Evolutionary conservation across 208 protist genomes (phyloP).

Genomic region (Blechomonas ayalai): DNA sequence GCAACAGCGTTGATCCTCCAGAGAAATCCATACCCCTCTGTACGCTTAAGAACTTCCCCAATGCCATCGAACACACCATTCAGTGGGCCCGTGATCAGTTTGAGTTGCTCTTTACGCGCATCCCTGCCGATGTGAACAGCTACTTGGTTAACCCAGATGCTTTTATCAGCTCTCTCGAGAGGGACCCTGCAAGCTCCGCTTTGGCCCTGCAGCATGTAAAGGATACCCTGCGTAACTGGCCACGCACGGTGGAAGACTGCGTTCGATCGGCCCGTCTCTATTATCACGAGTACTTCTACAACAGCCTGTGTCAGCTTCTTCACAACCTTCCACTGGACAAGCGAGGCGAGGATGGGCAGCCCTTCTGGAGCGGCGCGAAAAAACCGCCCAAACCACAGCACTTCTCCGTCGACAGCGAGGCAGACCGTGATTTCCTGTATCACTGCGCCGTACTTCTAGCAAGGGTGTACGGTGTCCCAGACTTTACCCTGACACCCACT

Average conservation of each 20-base stretch:
- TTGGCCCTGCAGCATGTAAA: constrained; percentile 62
- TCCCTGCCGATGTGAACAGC: constrained; percentile 73
- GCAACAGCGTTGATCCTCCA: constrained; percentile 94
- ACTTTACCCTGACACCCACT: constrained; percentile 17
- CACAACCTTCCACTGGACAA: constrained; percentile 97
- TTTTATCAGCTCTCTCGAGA: constrained; percentile 54
- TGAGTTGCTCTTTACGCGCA: constrained; percentile 75
- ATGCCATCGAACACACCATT: constrained; percentile 98
- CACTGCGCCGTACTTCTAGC: constrained; percentile 71
- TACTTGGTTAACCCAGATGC: constrained; percentile 66
- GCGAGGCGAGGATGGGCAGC: constrained; percentile 80
- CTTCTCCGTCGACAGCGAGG: constrained; percentile 37
- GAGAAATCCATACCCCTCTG: constrained; percentile 99
- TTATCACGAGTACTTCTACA: constrained; percentile 95
- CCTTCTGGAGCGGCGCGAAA: constrained; percentile 92
- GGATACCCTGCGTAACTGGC: constrained; percentile 71
- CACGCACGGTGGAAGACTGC: constrained; percentile 90
- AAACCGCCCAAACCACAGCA: constrained; percentile 77
- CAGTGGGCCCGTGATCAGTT: constrained; percentile 94
- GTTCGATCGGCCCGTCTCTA: constrained; percentile 89
- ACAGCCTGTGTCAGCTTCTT: constrained; percentile 96
- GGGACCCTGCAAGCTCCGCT: constrained; percentile 61
- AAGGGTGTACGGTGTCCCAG: constrained; percentile 46
- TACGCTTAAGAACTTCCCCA: constrained; percentile 99
- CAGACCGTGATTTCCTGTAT: constrained; percentile 76